Percentiles rank a stretch among this genome's conserved stretches.
Evolutionary conservation across 2,329 filamentous ascomycete genomes (phyloP).

Genomic region (Mycosphaerelloides madeirae): DNA sequence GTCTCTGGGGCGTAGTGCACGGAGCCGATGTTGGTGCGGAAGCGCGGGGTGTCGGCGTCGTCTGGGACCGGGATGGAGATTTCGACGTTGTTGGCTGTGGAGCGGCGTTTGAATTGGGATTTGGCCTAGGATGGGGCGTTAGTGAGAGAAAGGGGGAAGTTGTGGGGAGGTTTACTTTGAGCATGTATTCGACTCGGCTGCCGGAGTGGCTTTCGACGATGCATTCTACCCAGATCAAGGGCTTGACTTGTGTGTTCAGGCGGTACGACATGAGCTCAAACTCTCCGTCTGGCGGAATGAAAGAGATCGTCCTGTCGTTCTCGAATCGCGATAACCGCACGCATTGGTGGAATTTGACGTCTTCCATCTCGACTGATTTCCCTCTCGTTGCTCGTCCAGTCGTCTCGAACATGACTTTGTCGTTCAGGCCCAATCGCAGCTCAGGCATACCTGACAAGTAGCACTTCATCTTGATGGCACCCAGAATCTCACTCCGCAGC

Average conservation of each 20-base stretch:
- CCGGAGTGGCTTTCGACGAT: conserved; percentile 94
- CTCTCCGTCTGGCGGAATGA: conserved; percentile 96
- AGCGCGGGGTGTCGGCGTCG: conserved; percentile 91
- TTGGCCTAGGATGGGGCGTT: conserved; percentile 62
- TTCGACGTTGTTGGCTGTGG: conserved; percentile 97
- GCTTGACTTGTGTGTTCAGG: conserved; percentile 96
- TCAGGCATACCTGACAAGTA: conserved; percentile 98
- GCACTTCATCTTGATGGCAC: conserved; percentile 99
- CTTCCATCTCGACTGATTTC: conserved; percentile 99
- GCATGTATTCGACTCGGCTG: conserved; percentile 96
- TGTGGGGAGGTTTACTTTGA: conserved; percentile 67
- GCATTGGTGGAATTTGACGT: conserved; percentile 99
- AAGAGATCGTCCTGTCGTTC: conserved; percentile 97
- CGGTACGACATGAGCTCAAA: conserved; percentile 99
- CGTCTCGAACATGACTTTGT: conserved; percentile 99
- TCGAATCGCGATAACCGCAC: conserved; percentile 93
- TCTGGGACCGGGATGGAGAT: conserved; percentile 96
- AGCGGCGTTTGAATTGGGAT: conserved; percentile 95
- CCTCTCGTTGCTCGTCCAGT: conserved; percentile 89
- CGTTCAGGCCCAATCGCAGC: conserved; percentile 86
- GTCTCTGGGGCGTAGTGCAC: conserved; percentile 98
- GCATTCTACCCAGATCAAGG: conserved; percentile 97
- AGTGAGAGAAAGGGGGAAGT: too few relatives aligned
- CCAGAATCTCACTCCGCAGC: conserved; percentile 89
- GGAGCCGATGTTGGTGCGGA: conserved; percentile 93